Evolutionary conservation across 768 basidiomycete genomes (phyloP).

Genomic region (Pilatotrama ljubarskyi): DNA sequence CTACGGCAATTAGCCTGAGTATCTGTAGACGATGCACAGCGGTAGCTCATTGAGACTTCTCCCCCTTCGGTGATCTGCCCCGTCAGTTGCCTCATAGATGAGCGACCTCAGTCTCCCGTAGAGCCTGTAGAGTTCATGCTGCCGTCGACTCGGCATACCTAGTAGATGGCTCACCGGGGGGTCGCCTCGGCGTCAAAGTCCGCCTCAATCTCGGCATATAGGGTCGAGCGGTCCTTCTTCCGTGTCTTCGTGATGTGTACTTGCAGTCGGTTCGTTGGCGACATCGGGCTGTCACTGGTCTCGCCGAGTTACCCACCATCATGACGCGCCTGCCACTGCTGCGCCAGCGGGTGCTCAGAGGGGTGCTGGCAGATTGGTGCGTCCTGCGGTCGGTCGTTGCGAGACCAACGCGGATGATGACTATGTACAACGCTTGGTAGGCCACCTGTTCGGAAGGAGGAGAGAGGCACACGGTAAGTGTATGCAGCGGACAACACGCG

Average conservation of each 20-base stretch:
- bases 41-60: too few species aligned
- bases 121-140: too few species aligned
- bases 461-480: too few species aligned
- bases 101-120: too few species aligned
- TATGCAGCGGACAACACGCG: not conserved
- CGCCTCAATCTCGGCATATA: too few species aligned
- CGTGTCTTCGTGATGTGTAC: not conserved
- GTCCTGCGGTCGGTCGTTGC: not conserved
- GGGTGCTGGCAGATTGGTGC: not conserved
- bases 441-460: constrained; percentile 12
- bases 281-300: not conserved
- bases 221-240: not conserved
- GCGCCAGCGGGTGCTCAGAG: not conserved
- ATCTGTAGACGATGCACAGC: too few species aligned
- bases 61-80: too few species aligned
- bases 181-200: too few species aligned
- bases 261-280: not conserved
- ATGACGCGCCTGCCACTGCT: not conserved
- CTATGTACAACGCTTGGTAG: constrained; percentile 31
- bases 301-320: constrained; percentile 7
- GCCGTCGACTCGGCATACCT: too few species aligned
- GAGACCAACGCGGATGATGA: constrained; percentile 27
- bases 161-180: too few species aligned
- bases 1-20: too few species aligned
- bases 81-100: too few species aligned